phyloP scores from a whole-genome alignment of 345 rosid genomes.

The Populus pruinosa region DNA sequence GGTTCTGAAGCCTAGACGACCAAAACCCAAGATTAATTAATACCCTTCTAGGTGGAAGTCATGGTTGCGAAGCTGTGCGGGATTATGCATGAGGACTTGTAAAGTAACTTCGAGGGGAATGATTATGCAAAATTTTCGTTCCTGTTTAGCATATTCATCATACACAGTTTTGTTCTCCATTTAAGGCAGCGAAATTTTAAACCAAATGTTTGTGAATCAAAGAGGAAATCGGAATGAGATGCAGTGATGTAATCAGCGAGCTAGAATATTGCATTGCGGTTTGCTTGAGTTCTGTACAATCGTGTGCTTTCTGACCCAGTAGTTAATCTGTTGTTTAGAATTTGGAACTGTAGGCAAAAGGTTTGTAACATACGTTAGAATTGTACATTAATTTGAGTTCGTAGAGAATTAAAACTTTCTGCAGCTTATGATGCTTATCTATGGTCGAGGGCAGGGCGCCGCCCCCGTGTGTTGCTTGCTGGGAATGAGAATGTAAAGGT shows the following conservation, averaged over 20 bases:
- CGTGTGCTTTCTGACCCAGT: background rate
- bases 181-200: background rate
- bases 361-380: background rate
- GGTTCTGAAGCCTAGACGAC: constrained; percentile 70
- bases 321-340: background rate
- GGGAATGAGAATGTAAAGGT: background rate
- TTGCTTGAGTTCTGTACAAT: background rate
- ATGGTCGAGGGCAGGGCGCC: background rate
- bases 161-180: background rate
- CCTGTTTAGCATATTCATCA: background rate
- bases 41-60: background rate
- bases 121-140: background rate
- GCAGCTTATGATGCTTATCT: background rate
- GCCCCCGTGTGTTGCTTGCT: too few relatives aligned
- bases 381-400: background rate
- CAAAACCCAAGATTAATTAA: constrained; percentile 93
- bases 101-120: constrained; percentile 11
- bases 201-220: background rate
- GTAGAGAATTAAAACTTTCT: background rate
- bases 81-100: constrained; percentile 41
- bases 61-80: background rate
- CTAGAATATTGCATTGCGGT: background rate
- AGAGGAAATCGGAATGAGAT: background rate
- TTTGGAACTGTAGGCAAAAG: background rate
- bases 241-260: background rate